Base-by-base conservation (phyloP, 2,329 filamentous ascomycete genomes). In the Xylaria sp. region DNA sequence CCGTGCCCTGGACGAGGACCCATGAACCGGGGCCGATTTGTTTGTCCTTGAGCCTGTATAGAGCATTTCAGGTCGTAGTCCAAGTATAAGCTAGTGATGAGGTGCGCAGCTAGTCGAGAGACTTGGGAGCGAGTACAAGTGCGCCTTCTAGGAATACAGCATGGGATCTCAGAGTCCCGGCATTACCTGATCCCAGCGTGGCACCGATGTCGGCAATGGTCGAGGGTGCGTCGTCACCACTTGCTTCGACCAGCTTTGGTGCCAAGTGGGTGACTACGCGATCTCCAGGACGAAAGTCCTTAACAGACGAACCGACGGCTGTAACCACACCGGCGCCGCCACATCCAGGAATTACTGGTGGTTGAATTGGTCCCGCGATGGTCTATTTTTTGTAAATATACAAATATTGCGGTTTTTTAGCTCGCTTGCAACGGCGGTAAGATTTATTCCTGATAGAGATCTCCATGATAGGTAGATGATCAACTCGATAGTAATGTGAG, bases 171-270 rank as follows among this genome's bases (percentile, higher is more conserved):
- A 85, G 64, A 0, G 80, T 78, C 10, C 82, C 82, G 2, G 77
- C 67, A 1, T 83, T 83, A 64, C 82, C 79, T 63, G 79, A 76
- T 40, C 89, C 86, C 7, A 90, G 80, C 4, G 85, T 87, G 38
- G 87, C 80, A 54, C 83, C 78, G 71, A 85, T 88, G 35, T 83
- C 87, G 86, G 52, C 81, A 77, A 60, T 77, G 73, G 2, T 89
- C 82, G 11, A 90, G 79, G 9, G 83, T 84, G 63, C 79, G 40
- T 80, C 87, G 62, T 85, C 83, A 60, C 87, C 78, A 1, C 80
- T 80, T 27, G 86, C 87, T 60, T 87, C 83, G 2, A 85, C 64
- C 3, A 77, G 76, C 51, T 38, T 79, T 76, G 35, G 78, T 76
- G 10, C 54, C n/a, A 83, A 80, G 60, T 82, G 77, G 0, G 80